A percentile compares a stretch with the other conserved stretches of the same genome.
Evolutionary conservation across 2,329 filamentous ascomycete species (phyloP).

Genomic region (Colletotrichum lindemuthianum): DNA sequence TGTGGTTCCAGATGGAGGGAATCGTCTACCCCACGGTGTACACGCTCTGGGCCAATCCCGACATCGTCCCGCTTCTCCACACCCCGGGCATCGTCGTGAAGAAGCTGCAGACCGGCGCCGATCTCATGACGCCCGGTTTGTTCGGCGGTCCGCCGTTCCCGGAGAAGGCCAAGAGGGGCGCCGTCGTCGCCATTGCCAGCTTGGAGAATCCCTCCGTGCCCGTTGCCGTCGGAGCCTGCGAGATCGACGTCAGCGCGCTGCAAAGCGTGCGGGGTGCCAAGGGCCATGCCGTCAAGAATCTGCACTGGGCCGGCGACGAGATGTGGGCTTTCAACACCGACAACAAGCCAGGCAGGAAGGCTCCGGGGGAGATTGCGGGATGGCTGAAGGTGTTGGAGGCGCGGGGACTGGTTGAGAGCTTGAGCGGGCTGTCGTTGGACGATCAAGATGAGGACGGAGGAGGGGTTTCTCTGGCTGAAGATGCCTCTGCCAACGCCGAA

Average conservation of each 20-base stretch:
- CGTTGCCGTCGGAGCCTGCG: not conserved
- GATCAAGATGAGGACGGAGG: slow-evolving; percentile 3
- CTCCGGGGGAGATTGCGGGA: not conserved
- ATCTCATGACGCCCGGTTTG: slow-evolving; percentile 7
- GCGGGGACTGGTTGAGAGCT: slow-evolving; percentile 7
- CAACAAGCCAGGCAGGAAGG: slow-evolving; percentile 2
- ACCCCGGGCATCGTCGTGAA: slow-evolving; percentile 19
- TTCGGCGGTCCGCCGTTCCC: slow-evolving; percentile 10
- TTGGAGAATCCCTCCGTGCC: slow-evolving; percentile 14
- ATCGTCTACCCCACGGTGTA: slow-evolving; percentile 17
- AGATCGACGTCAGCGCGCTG: slow-evolving; percentile 13
- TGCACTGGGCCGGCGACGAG: slow-evolving; percentile 17
- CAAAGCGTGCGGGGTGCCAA: slow-evolving; percentile 11
- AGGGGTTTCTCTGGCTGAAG: not conserved
- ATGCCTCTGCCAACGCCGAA: not conserved
- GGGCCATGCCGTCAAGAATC: slow-evolving; percentile 12
- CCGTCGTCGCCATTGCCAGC: slow-evolving; percentile 11
- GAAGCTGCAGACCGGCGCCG: slow-evolving; percentile 10
- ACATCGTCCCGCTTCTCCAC: slow-evolving; percentile 18
- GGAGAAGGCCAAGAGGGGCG: not conserved
- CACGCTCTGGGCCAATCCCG: slow-evolving; percentile 10
- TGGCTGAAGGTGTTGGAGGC: slow-evolving; percentile 1
- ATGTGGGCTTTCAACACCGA: slow-evolving; percentile 11
- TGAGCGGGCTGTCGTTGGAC: not conserved
- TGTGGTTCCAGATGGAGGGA: slow-evolving; percentile 13